phyloP scores from a whole-genome alignment of 352 stramenopile species.

The Pythium insidiosum region DNA sequence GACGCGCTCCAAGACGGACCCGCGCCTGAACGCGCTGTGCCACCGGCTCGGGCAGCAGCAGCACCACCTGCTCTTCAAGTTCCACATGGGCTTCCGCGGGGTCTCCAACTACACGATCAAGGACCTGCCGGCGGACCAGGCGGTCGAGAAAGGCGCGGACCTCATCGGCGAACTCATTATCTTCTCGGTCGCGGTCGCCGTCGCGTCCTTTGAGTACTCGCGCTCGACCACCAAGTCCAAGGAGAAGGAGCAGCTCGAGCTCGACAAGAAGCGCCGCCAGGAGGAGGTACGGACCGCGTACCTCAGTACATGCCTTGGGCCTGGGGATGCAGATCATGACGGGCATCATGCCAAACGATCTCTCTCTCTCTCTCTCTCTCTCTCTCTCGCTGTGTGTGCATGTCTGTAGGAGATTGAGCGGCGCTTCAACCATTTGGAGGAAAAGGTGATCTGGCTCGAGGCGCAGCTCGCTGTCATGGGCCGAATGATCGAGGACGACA shows the following conservation, averaged over 20 bases:
- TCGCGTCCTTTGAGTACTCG: conserved; percentile 70
- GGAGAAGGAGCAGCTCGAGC: conserved; percentile 42
- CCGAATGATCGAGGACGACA: conserved; percentile 12
- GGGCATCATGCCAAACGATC: background rate
- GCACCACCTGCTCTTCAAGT: conserved; percentile 47
- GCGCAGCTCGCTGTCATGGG: conserved; percentile 11
- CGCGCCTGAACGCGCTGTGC: conserved; percentile 53
- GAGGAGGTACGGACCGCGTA: too few relatives aligned
- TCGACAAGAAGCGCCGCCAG: conserved; percentile 45
- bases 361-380: too few relatives aligned
- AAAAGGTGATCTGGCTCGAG: conserved; percentile 17
- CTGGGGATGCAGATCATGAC: too few relatives aligned
- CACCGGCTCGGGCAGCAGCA: conserved; percentile 51
- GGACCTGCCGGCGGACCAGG: conserved; percentile 55
- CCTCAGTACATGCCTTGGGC: too few relatives aligned
- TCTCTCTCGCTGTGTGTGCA: too few relatives aligned
- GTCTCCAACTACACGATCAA: conserved; percentile 78
- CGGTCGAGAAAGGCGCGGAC: conserved; percentile 69
- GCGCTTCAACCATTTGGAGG: conserved; percentile 16
- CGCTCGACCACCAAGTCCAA: conserved; percentile 51
- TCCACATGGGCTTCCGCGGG: conserved; percentile 78
- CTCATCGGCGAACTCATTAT: conserved; percentile 73
- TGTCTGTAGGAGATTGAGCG: conserved; percentile 9
- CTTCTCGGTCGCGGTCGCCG: conserved; percentile 64
- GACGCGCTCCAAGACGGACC: conserved; percentile 78